A percentile compares a stretch with the other conserved stretches of the same genome.
Evolutionary conservation across 2,329 filamentous ascomycete genomes (phyloP).

Genomic region (Penicillium sp.): DNA sequence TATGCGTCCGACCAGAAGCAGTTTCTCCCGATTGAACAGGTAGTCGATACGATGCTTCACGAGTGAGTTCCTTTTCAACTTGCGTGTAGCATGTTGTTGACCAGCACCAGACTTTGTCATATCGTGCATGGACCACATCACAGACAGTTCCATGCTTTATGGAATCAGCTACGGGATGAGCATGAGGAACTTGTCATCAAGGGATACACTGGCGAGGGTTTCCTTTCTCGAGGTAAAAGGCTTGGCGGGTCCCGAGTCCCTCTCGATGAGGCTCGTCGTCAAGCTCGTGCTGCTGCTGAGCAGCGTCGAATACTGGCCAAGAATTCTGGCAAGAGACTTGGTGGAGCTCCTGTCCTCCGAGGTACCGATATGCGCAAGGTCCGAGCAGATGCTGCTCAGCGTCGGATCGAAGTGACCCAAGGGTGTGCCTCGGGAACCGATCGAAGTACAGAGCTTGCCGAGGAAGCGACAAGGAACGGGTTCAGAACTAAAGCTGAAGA

Average conservation of each 20-base stretch:
- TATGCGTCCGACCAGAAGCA: slow-evolving; percentile 66
- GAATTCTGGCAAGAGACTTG: slow-evolving; percentile 66
- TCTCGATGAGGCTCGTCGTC: slow-evolving; percentile 64
- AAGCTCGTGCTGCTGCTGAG: slow-evolving; percentile 69
- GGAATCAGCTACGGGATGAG: slow-evolving; percentile 85
- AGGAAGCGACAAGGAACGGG: slow-evolving; percentile 63
- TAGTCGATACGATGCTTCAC: slow-evolving; percentile 88
- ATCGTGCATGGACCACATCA: slow-evolving; percentile 81
- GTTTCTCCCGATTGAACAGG: slow-evolving; percentile 72
- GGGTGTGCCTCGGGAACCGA: slow-evolving; percentile 71
- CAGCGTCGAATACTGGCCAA: slow-evolving; percentile 55
- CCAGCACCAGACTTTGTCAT: slow-evolving; percentile 60
- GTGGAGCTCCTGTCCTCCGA: slow-evolving; percentile 53
- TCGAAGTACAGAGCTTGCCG: slow-evolving; percentile 59
- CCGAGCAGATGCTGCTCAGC: slow-evolving; percentile 65
- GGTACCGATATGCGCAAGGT: slow-evolving; percentile 65
- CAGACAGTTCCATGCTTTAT: slow-evolving; percentile 72
- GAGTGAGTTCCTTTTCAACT: slow-evolving; percentile 48
- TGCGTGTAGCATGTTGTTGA: background rate
- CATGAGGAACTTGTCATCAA: slow-evolving; percentile 68
- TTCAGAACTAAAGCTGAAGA: slow-evolving; percentile 81
- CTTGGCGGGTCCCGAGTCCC: slow-evolving; percentile 65
- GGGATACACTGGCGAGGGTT: slow-evolving; percentile 87
- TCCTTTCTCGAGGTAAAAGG: slow-evolving; percentile 66
- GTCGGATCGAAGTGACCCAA: slow-evolving; percentile 59